phyloP scores from a whole-genome alignment of 2,329 filamentous ascomycete genomes.

The Monilinia aucupariae region DNA sequence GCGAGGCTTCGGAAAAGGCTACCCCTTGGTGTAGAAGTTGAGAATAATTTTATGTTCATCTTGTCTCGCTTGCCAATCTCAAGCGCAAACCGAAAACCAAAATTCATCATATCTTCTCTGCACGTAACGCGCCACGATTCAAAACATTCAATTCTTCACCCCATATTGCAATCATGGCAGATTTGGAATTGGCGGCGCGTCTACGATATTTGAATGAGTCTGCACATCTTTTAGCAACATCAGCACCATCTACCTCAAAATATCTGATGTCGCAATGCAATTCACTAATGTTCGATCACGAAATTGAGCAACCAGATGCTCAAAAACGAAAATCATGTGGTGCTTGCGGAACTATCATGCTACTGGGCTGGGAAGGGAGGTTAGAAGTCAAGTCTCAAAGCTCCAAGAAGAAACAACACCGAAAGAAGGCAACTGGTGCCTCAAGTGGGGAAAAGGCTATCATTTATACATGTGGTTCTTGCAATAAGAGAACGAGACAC shows the following conservation, averaged over 20 bases:
- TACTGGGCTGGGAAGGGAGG: conserved; percentile 40
- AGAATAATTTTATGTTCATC: not conserved
- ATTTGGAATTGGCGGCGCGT: conserved; percentile 31
- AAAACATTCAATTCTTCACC: not conserved
- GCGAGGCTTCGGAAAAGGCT: not conserved
- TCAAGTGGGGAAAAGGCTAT: conserved; percentile 20
- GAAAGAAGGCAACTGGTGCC: conserved; percentile 6
- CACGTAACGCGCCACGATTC: conserved; percentile 16
- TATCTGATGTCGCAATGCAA: conserved; percentile 53
- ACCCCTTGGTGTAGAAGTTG: not conserved
- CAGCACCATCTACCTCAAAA: conserved; percentile 53
- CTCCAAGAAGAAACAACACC: not conserved
- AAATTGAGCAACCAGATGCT: conserved; percentile 42
- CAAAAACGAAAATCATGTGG: conserved; percentile 52
- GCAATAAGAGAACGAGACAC: conserved; percentile 28
- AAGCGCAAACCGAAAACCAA: not conserved
- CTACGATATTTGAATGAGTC: conserved; percentile 48
- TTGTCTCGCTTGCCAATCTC: conserved; percentile 2
- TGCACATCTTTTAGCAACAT: conserved; percentile 49
- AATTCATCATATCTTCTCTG: not conserved
- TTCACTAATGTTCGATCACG: conserved; percentile 45
- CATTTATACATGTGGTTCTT: conserved; percentile 32
- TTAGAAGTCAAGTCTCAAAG: conserved; percentile 20
- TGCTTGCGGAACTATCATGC: conserved; percentile 56
- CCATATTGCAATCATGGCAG: conserved; percentile 22